These are phyloP conservation scores for Saccharomyces pastorianus DNA, from an alignment of 1,139 yeast species.

Conservation along the genomic window DNA sequence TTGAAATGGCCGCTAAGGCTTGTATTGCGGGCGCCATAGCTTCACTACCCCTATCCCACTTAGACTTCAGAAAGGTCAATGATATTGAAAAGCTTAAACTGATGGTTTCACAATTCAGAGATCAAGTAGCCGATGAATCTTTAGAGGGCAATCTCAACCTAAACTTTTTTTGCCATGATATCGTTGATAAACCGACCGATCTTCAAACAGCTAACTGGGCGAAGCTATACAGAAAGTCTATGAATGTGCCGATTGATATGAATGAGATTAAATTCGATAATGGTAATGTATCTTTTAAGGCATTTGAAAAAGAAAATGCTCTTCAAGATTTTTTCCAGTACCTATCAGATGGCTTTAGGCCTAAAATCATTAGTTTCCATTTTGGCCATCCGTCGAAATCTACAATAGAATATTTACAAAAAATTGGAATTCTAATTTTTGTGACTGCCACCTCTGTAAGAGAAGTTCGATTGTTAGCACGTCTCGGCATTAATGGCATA, in stretches of 20 bases:
- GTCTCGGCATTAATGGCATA: conserved; percentile 36
- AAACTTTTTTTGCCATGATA: not conserved
- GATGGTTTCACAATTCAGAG: not conserved
- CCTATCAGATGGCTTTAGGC: conserved; percentile 19
- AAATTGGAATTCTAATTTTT: conserved; percentile 34
- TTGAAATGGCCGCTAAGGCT: conserved; percentile 36
- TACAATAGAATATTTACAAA: conserved; percentile 31
- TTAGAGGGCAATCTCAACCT: not conserved
- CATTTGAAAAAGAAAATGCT: conserved; percentile 24
- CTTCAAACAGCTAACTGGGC: not conserved
- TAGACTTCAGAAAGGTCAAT: not conserved
- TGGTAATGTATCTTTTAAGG: conserved; percentile 36
- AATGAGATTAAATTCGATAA: conserved; percentile 17
- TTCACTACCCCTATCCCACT: conserved; percentile 37
- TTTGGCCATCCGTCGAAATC: conserved; percentile 38
- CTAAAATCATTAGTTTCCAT: conserved; percentile 42
- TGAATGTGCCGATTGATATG: not conserved
- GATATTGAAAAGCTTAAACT: not conserved
- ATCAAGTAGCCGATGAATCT: not conserved
- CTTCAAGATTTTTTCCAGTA: conserved; percentile 14
- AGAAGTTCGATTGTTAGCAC: conserved; percentile 33
- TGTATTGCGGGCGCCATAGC: conserved; percentile 40
- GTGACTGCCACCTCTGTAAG: conserved; percentile 14
- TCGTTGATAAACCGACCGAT: not conserved
- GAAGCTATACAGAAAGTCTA: not conserved